Conservation (phyloP, 179 eudicot species). For the Heliamphora ciliata region DNA sequence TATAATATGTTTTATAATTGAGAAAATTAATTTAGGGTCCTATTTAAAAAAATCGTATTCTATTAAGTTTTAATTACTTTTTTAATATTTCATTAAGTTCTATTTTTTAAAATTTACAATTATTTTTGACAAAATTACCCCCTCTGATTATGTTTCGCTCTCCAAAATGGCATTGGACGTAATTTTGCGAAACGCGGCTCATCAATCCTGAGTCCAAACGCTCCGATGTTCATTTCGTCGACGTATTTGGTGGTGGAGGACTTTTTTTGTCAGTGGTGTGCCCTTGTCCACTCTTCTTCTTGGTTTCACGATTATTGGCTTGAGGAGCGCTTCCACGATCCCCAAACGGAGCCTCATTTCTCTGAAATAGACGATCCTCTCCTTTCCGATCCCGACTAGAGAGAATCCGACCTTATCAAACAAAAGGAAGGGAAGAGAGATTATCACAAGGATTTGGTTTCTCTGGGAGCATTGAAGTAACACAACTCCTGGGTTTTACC, state of each 20-base stretch:
- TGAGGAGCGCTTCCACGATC: slow-evolving; percentile 40
- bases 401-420: slow-evolving; percentile 14
- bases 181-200: slow-evolving; percentile 14
- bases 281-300: slow-evolving; percentile 45
- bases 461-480: slow-evolving; percentile 34
- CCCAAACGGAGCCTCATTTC: slow-evolving; percentile 21
- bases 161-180: slow-evolving; percentile 26
- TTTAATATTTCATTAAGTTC: no score
- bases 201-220: slow-evolving; percentile 46
- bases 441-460: slow-evolving; percentile 28
- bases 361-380: slow-evolving; percentile 16
- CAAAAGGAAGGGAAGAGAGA: slow-evolving; percentile 26
- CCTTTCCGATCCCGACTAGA: slow-evolving; percentile 24
- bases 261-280: slow-evolving; percentile 59
- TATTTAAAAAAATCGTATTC: no score
- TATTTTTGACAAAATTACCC: no score
- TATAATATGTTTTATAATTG: no score
- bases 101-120: no score
- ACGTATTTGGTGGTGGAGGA: slow-evolving; percentile 49
- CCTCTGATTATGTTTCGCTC: no score
- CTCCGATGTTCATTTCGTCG: slow-evolving; percentile 52
- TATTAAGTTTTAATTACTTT: no score
- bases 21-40: no score
- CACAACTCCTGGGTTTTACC: slow-evolving; percentile 20
- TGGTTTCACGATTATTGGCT: slow-evolving; percentile 64